These are phyloP conservation scores for Fusarium pseudograminearum DNA, from an alignment of 2,329 filamentous ascomycete genomes.

Conservation along the genomic window DNA sequence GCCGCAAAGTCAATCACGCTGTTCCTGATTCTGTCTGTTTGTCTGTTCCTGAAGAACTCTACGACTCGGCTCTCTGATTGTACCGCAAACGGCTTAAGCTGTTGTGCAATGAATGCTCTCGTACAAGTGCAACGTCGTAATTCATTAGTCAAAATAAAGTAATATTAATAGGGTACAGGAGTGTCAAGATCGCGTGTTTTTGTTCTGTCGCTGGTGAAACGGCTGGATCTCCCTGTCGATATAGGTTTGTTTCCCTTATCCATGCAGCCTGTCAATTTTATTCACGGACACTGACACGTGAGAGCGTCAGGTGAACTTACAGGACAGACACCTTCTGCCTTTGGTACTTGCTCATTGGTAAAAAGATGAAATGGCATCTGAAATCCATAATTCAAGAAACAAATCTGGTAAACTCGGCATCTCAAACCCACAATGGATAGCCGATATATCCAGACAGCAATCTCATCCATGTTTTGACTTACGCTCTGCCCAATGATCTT, in stretches of 20 bases:
- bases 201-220: slow-evolving; percentile 34
- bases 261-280: not conserved
- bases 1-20: slow-evolving; percentile 19
- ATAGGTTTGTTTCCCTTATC: slow-evolving; percentile 23
- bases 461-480: not conserved
- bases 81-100: slow-evolving; percentile 13
- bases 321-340: not conserved
- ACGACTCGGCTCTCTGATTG: not conserved
- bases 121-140: slow-evolving; percentile 22
- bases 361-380: not conserved
- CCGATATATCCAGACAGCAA: not conserved
- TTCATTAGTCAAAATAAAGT: not conserved
- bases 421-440: not conserved
- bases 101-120: slow-evolving; percentile 4
- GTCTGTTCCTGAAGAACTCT: not conserved
- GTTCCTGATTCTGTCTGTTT: not conserved
- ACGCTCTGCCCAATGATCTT: slow-evolving; percentile 19
- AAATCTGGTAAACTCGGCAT: not conserved
- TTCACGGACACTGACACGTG: slow-evolving; percentile 31
- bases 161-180: not conserved
- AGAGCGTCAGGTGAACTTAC: slow-evolving; percentile 32
- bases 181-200: slow-evolving; percentile 20
- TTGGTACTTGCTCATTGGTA: not conserved
- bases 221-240: slow-evolving; percentile 1
- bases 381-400: not conserved